Evolutionary conservation across 2,329 filamentous ascomycete species (phyloP).

Genomic region (Coniochaeta prunicola): DNA sequence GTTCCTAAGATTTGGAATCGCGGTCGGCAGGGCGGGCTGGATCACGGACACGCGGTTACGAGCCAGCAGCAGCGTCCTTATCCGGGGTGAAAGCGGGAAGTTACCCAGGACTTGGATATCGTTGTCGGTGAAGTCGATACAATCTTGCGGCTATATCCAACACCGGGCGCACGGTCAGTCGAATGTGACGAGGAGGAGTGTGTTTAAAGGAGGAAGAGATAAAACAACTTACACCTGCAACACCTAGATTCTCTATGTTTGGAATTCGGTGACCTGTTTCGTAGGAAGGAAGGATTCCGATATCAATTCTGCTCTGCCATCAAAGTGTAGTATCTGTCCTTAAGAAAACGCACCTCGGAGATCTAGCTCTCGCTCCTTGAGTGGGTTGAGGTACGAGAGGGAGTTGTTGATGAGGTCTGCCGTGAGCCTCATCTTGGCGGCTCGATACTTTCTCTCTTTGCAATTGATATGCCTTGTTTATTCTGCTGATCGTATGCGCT

Average conservation of each 20-base stretch:
- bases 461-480: conserved; percentile 2
- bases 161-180: conserved; percentile 3
- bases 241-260: conserved; percentile 93
- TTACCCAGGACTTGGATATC: conserved; percentile 85
- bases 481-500: not conserved
- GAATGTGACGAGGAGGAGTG: not conserved
- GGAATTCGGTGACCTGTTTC: conserved; percentile 93
- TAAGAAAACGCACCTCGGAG: conserved; percentile 94
- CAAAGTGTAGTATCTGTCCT: conserved; percentile 89
- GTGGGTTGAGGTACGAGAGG: conserved; percentile 95
- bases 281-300: conserved; percentile 42
- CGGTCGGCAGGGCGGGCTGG: conserved; percentile 64
- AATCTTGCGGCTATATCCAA: conserved; percentile 72
- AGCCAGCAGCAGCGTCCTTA: conserved; percentile 81
- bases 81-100: conserved; percentile 83
- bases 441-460: conserved; percentile 9
- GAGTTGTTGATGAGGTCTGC: conserved; percentile 90
- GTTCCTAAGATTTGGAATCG: conserved; percentile 74
- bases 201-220: conserved; percentile 4
- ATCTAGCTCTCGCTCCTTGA: conserved; percentile 98
- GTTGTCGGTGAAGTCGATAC: conserved; percentile 98
- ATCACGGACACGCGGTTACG: conserved; percentile 83
- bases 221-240: conserved; percentile 66
- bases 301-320: conserved; percentile 73
- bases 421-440: conserved; percentile 76